Base-by-base conservation (phyloP, 225 moss, liverwort and hornwort species). In the Takakia lepidozioides region DNA sequence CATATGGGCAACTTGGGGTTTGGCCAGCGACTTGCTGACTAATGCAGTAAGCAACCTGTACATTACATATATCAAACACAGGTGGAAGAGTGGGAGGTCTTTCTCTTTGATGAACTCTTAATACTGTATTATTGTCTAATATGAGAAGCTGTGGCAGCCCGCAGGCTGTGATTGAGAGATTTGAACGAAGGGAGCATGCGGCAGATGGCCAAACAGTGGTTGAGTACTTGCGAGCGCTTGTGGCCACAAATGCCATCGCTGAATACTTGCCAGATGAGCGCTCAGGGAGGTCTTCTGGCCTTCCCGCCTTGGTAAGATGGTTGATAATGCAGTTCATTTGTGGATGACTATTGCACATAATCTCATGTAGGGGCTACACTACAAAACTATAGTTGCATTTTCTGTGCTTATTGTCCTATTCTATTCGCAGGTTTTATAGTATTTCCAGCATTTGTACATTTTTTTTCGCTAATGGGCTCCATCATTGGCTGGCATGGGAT, bases 141-240 rank as follows among this genome's bases (percentile, higher is more conserved):
- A 16, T 18, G 39, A 55, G 20, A 28, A 32, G 15, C 28, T 67
- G 39, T 74, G 46, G 66, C 91, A 98, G 98, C 59, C 98, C 98
- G 19, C 87, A 98, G 67, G 90, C 91, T 63, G 98, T 91, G 27
- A 68, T 98, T 38, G 98, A 98, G 56, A 83, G 98, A 55, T 98
- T 98, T 70, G 98, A 98, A 68, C 80, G 87, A 60, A 73, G 84
- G 51, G 91, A 98, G 72, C 91, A 87, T 69, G 87, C 98, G 45
- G 78, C 76, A 29, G 77, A 98, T 72, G 87, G 82, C 19, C 82
- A 76, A 65, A 70, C 87, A 21, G 98, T 98, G 20, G 78, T 98
- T n/a, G 87, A 91, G 57, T 98, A 98, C 59, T 64, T 98, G 61
- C 91, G 98, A 59, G 98, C 98, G 10, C 87, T 98, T 57, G 78